Percentiles rank a stretch among this genome's conserved stretches.
phyloP scores from a whole-genome alignment of 2,329 filamentous ascomycete species.

The Cladophialophora psammophila region DNA sequence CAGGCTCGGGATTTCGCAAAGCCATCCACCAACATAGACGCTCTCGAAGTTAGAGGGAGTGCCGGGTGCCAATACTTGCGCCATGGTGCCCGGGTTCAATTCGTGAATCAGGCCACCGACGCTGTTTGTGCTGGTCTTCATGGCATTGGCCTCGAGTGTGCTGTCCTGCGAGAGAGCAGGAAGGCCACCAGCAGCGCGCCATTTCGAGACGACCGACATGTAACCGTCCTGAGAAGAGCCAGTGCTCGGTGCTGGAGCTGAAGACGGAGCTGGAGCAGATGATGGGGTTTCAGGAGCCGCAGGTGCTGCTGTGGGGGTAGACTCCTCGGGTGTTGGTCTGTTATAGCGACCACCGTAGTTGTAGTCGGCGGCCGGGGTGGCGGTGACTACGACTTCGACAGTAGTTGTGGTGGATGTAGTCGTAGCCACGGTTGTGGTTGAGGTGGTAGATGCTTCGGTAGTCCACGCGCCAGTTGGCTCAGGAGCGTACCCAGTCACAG shows the following conservation, averaged over 20 bases:
- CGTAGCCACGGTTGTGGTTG: conserved; percentile 8
- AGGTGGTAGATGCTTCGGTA: conserved; percentile 11
- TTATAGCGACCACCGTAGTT: conserved; percentile 2
- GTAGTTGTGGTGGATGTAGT: neutral
- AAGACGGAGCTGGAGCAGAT: conserved; percentile 34
- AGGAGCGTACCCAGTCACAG: conserved; percentile 25
- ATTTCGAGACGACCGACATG: conserved; percentile 36
- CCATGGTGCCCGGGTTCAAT: conserved; percentile 40
- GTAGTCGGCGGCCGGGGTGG: neutral
- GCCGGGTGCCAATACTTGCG: conserved; percentile 40
- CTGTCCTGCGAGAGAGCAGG: conserved; percentile 31
- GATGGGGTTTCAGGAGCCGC: conserved; percentile 60
- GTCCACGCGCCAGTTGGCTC: conserved; percentile 5
- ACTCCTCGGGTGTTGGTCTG: neutral
- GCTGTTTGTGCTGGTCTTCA: conserved; percentile 37
- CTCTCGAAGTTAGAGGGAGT: conserved; percentile 37
- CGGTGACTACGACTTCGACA: neutral
- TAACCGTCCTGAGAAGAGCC: conserved; percentile 25
- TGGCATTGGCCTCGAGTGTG: conserved; percentile 38
- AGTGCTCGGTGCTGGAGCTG: conserved; percentile 5
- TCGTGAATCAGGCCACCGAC: conserved; percentile 36
- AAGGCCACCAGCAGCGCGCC: conserved; percentile 34
- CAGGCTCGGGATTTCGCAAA: conserved; percentile 38
- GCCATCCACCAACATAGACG: conserved; percentile 41
- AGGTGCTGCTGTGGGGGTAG: conserved; percentile 45